phyloP scores from a whole-genome alignment of 495 filamentous ascomycete genomes.

The Tuber indicum region DNA sequence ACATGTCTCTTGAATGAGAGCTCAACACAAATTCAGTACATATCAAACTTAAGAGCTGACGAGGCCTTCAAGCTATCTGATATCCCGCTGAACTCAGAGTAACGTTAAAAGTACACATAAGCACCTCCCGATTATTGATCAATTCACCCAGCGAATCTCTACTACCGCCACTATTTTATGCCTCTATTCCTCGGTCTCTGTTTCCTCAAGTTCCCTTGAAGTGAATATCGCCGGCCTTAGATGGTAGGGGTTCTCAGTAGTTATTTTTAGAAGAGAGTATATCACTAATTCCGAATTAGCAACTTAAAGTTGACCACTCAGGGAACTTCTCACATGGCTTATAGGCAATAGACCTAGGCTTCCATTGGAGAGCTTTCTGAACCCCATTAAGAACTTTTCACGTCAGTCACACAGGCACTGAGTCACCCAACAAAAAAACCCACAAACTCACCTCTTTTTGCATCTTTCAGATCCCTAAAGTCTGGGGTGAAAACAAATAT shows the following conservation, averaged over 20 bases:
- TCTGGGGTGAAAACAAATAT: constrained; percentile 74
- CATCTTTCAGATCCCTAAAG: constrained; percentile 61
- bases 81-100: not conserved
- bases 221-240: constrained; percentile 17
- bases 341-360: constrained; percentile 58
- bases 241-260: constrained; percentile 54
- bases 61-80: not conserved
- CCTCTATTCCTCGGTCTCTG: not conserved
- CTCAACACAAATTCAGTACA: not conserved
- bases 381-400: constrained; percentile 45
- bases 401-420: not conserved
- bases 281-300: constrained; percentile 51
- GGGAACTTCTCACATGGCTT: constrained; percentile 53
- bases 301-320: not conserved
- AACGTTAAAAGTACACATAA: constrained; percentile 3
- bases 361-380: constrained; percentile 55
- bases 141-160: constrained; percentile 3
- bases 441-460: constrained; percentile 54
- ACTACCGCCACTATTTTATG: not conserved
- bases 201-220: constrained; percentile 12
- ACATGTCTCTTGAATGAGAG: not conserved
- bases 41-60: constrained; percentile 5
- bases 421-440: not conserved
- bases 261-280: constrained; percentile 65
- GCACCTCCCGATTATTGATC: not conserved